These are phyloP conservation scores for Vicia villosa DNA, from an alignment of 306 rosid species.

Conservation along the genomic window DNA sequence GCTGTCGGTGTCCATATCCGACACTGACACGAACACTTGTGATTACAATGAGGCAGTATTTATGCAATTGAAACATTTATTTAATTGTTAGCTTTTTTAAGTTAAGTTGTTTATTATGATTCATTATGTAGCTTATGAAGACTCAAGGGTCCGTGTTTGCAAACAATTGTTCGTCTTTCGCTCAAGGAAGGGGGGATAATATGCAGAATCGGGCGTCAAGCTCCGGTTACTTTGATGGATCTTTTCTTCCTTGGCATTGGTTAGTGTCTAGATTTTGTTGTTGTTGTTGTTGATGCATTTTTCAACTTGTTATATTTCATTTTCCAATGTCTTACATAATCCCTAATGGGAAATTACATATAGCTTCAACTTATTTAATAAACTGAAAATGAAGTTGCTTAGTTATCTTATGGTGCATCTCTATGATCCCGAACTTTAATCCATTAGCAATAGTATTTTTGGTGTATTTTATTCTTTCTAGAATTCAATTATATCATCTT, in stretches of 20 bases:
- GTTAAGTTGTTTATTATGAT: conserved; percentile 30
- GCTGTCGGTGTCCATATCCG: too few relatives aligned
- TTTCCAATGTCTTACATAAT: neutral
- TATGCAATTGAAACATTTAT: conserved; percentile 9
- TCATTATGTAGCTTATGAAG: conserved; percentile 51
- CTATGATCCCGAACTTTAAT: neutral
- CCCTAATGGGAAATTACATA: neutral
- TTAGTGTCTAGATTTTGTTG: conserved; percentile 37
- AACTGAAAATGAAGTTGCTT: neutral
- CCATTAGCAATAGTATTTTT: conserved; percentile 1
- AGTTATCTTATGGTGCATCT: conserved; percentile 11
- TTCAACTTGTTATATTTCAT: neutral
- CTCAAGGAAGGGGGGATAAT: conserved; percentile 37
- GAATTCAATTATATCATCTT: conserved; percentile 16
- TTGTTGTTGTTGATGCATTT: neutral
- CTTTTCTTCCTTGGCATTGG: conserved; percentile 70
- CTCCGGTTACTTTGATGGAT: conserved; percentile 42
- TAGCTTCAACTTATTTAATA: neutral
- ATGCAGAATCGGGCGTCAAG: conserved; percentile 35
- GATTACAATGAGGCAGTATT: conserved; percentile 14
- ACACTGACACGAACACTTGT: too few relatives aligned
- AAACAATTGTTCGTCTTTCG: conserved; percentile 45
- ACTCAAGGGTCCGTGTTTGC: conserved; percentile 38
- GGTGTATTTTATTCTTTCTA: neutral
- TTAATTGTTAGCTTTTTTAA: conserved; percentile 4